Evolutionary conservation across 768 basidiomycete species (phyloP).

Genomic region (Chalciporus chontae): DNA sequence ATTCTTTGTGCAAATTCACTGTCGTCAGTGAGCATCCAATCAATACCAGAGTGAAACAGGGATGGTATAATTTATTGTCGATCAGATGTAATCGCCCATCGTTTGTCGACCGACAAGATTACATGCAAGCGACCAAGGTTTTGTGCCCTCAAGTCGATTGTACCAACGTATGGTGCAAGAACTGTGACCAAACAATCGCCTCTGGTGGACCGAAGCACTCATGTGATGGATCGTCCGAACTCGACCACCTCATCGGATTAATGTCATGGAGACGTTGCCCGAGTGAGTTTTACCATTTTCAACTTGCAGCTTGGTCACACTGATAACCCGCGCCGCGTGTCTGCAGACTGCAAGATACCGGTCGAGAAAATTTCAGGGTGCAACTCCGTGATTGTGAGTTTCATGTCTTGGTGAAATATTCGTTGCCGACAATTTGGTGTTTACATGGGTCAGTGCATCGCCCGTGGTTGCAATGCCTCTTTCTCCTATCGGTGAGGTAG

Average conservation of each 20-base stretch:
- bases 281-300: slow-evolving; percentile 29
- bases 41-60: background rate
- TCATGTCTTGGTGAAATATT: background rate
- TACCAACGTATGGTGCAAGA: slow-evolving; percentile 56
- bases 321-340: background rate
- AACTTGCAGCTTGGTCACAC: background rate
- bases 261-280: slow-evolving; percentile 68
- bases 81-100: slow-evolving; percentile 48
- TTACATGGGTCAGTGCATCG: background rate
- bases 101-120: slow-evolving; percentile 51
- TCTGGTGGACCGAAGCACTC: slow-evolving; percentile 43
- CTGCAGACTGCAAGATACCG: background rate
- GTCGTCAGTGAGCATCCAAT: slow-evolving; percentile 42
- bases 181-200: slow-evolving; percentile 43
- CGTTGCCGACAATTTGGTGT: background rate
- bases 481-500: background rate
- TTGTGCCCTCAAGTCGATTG: slow-evolving; percentile 50
- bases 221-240: slow-evolving; percentile 56
- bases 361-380: background rate
- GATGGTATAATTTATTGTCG: background rate
- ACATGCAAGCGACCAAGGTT: slow-evolving; percentile 37
- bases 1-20: slow-evolving; percentile 44
- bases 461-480: background rate
- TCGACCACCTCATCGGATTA: slow-evolving; percentile 47
- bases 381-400: background rate